Base-by-base conservation (phyloP, 306 rosid species). In the Cucurbita pepo region DNA sequence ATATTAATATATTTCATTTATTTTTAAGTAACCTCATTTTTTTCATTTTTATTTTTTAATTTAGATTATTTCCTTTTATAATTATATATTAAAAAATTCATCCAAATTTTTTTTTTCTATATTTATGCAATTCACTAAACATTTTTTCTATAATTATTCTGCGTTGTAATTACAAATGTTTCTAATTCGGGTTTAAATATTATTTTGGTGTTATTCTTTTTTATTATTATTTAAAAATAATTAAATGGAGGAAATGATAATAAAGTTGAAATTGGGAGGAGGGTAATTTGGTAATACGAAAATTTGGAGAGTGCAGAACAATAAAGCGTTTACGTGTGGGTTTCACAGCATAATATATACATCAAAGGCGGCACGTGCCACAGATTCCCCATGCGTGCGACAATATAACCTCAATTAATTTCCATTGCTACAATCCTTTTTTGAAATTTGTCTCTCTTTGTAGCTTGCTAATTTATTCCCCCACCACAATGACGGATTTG, bases 391-490 rank as follows among this genome's bases (percentile, higher is more conserved):
- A 1, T 53, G 10, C 71, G 71, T 65, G 72, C 54, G 55, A 44
- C 3, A 40, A n/a, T 3, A 7, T 59, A 38, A 40, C 34, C 51
- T 64, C 45, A 65, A 65, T 65, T 65, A 65, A 65, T 65, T 43
- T 40, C 45, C 5, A 19, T 65, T 5, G 40, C 72, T 21, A 45
- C 56, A 47, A 66, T 44, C 41, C 56, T 56, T 67, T 67, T 67
- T 45, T 67, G 73, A 44, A 56, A 47, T 67, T 67, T 67, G 73
- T 67, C 56, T 67, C 72, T 65, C 38, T 66, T 14, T 40, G 72
- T 40, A 7, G 4, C 3, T 30, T 13, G 56, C 56, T 66, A 66
- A 66, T 66, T 30, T 21, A 66, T 66, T 66, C 56, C 18, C 5
- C 12, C 12, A 25, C 4, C 0, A 6, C 4, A 47, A 22, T 13